Conservation (phyloP, 2,329 filamentous ascomycete species). For the Pseudocercospora pini-densiflorae region DNA sequence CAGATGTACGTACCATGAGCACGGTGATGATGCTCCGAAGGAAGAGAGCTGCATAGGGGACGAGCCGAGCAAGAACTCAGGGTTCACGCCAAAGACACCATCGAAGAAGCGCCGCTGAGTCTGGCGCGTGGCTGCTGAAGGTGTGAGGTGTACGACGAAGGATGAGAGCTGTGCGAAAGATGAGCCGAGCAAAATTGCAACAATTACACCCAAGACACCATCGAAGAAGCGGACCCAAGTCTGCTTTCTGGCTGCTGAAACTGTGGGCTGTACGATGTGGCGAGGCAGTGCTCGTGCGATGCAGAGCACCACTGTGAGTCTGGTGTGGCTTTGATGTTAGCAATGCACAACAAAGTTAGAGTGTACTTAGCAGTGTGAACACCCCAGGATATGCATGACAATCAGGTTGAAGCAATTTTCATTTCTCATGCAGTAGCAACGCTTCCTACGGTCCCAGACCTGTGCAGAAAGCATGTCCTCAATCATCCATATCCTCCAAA, state of each 20-base stretch:
- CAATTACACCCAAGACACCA: not conserved
- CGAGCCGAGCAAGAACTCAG: not conserved
- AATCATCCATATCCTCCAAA: not conserved
- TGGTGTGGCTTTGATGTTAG: not conserved
- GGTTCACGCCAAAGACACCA: not conserved
- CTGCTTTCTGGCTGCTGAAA: not conserved
- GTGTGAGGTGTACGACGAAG: not conserved
- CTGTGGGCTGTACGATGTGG: not conserved
- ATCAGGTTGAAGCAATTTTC: not conserved
- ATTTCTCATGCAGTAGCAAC: not conserved
- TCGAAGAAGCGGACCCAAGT: not conserved
- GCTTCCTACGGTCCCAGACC: not conserved
- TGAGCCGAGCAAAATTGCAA: not conserved
- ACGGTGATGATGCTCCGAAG: conserved; percentile 14
- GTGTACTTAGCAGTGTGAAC: not conserved
- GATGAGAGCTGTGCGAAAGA: not conserved
- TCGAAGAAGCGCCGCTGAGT: not conserved
- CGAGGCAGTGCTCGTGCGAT: not conserved
- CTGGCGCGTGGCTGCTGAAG: not conserved
- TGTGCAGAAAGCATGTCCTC: not conserved
- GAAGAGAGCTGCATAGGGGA: not conserved
- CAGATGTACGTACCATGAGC: conserved; percentile 21
- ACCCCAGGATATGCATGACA: not conserved
- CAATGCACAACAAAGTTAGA: not conserved
- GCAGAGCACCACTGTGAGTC: not conserved